Evolutionary conservation across 345 rosid species (phyloP), one percentile per base, ranked within the genome.

Genomic region (Eucalyptus cloeziana): DNA sequence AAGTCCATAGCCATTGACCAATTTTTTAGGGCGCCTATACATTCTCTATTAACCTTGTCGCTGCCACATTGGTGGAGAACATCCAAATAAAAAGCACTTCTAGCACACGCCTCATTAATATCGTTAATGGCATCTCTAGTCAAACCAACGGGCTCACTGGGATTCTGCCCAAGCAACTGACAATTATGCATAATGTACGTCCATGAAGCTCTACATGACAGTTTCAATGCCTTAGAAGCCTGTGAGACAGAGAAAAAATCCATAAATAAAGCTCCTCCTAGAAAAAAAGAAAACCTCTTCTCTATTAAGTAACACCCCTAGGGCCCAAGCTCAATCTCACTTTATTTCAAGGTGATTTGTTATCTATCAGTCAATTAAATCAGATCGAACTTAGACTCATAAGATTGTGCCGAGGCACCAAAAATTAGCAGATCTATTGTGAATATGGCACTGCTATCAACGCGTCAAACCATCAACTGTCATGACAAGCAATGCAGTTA

Each of bases 191-290:
- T 92, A 89, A 94, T 92, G 91, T 93, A 92, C 86, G 90, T 89
- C 99, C 99, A 97, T 40, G 96, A 96, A 92, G 99, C 99, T 89
- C 91, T 93, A 90, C 93, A 93, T 89, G 95, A 95, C 86, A 97
- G 91, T 89, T 93, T 93, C 79, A 97, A 91, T 44, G 97, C 95
- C 94, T 93, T 91, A 89, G 95, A 95, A 90, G 98, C 98, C 99
- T 97, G 95, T 90, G 92, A 93, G 93, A 86, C 40, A 76, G 45
- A 80, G 45, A 76, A 76, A 85, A 47, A 51, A 40, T 37, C 87
- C 52, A 86, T 56, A 79, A 90, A 87, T 58, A 43, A 89, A 31
- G 60, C 86, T 83, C 25, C 56, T 25, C 88, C 56, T 16, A 67
- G 62, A 30, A 86, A 67, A 89, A 87, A 60, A 88, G 86, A 62